phyloP scores from a whole-genome alignment of 2,329 filamentous ascomycete species.

The Metarhizium humberi region DNA sequence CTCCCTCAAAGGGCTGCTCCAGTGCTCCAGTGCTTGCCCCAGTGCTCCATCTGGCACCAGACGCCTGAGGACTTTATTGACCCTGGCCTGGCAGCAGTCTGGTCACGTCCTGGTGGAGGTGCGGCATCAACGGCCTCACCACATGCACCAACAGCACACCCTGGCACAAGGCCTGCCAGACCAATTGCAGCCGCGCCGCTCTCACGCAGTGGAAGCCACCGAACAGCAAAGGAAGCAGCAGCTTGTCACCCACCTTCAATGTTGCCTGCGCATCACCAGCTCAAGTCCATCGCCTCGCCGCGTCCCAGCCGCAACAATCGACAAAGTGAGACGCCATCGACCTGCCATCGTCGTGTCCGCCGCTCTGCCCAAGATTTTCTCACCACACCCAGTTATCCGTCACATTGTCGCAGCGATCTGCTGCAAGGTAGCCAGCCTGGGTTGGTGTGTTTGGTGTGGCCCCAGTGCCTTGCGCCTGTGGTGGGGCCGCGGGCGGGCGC shows the following conservation, averaged over 20 bases:
- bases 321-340: neutral
- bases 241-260: neutral
- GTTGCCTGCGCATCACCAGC: neutral
- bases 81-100: neutral
- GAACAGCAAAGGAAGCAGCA: neutral
- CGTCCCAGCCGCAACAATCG: neutral
- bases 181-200: neutral
- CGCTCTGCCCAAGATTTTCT: neutral
- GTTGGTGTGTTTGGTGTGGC: constrained; percentile 3
- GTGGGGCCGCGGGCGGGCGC: constrained; percentile 11
- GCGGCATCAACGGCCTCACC: constrained; percentile 3
- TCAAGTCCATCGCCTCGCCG: neutral
- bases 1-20: too few relatives aligned
- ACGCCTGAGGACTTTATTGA: neutral
- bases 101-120: neutral
- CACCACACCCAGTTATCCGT: neutral
- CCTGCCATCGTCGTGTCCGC: neutral
- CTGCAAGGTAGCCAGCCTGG: constrained; percentile 1
- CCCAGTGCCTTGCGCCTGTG: constrained; percentile 8
- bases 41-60: neutral
- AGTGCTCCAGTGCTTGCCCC: too few relatives aligned
- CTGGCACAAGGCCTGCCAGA: neutral
- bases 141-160: neutral
- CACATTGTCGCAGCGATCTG: constrained; percentile 4
- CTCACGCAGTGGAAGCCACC: neutral